Conservation (phyloP, 768 basidiomycete species). For the Pleurotus tuoliensis region DNA sequence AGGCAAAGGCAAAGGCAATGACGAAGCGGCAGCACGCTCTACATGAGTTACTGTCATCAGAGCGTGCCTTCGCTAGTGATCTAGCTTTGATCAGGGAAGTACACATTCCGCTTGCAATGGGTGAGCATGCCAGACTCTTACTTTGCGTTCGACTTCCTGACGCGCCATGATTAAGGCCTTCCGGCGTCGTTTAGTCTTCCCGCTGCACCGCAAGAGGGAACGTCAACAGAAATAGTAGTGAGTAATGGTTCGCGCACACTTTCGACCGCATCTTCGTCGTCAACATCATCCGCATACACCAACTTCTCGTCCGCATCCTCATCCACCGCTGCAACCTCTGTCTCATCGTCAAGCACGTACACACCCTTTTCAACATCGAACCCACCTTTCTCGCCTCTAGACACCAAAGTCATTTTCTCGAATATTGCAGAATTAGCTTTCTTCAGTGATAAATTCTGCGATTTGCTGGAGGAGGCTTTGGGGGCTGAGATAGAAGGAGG, state of each 20-base stretch:
- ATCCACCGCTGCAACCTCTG: constrained; percentile 46
- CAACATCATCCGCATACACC: constrained; percentile 41
- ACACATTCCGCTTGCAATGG: constrained; percentile 75
- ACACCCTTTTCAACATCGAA: constrained; percentile 16
- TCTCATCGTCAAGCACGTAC: constrained; percentile 38
- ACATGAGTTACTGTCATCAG: constrained; percentile 72
- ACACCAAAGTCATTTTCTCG: constrained; percentile 68
- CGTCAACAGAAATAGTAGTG: not conserved
- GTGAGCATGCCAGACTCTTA: constrained; percentile 33
- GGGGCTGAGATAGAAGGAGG: constrained; percentile 60
- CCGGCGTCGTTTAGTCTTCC: constrained; percentile 10
- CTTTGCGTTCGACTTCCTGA: constrained; percentile 11
- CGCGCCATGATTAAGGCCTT: constrained; percentile 20
- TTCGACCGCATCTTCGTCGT: constrained; percentile 17
- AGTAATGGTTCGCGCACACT: constrained; percentile 1
- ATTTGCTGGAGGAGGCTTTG: constrained; percentile 61
- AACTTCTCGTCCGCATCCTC: constrained; percentile 48
- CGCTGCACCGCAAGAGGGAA: not conserved
- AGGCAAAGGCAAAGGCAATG: constrained; percentile 22
- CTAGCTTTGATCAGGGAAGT: constrained; percentile 73
- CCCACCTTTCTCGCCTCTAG: constrained; percentile 69
- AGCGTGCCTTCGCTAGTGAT: constrained; percentile 82
- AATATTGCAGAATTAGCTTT: constrained; percentile 74
- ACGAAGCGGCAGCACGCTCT: constrained; percentile 77
- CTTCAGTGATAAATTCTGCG: constrained; percentile 65